Evolutionary conservation across 2,329 filamentous ascomycete genomes (phyloP).

Genomic region (Periconia sp.): DNA sequence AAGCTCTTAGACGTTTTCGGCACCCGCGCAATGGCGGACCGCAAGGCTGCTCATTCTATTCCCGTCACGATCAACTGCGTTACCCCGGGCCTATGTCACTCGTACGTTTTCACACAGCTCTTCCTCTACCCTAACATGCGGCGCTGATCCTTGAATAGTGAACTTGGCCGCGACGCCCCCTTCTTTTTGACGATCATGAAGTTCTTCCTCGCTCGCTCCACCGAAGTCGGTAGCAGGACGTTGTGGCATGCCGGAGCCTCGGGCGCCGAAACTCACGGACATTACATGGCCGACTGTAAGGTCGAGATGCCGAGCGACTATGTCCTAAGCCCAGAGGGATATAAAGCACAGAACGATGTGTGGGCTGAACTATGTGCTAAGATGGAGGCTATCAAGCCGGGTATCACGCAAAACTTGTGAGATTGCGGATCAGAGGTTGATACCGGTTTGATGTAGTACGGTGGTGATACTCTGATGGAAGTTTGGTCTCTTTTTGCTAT

Average conservation of each 20-base stretch:
- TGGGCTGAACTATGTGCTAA: conserved; percentile 49
- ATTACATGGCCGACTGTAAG: conserved; percentile 47
- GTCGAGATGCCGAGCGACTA: conserved; percentile 35
- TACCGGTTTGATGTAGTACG: too few species aligned
- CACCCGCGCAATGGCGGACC: conserved; percentile 28
- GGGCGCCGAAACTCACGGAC: conserved; percentile 47
- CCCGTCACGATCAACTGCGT: conserved; percentile 41
- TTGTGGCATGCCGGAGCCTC: conserved; percentile 47
- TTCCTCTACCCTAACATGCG: conserved; percentile 2
- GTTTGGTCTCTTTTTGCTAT: too few species aligned
- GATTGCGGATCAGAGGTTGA: background rate
- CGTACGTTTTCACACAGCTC: conserved; percentile 20
- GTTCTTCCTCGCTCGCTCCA: conserved; percentile 40
- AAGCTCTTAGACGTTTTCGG: conserved; percentile 41
- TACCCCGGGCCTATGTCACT: conserved; percentile 43
- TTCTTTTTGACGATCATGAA: conserved; percentile 16
- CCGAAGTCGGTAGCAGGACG: conserved; percentile 49
- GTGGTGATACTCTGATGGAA: too few species aligned
- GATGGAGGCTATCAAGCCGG: conserved; percentile 45
- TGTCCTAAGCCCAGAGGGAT: conserved; percentile 46
- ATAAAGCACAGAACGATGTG: conserved; percentile 41
- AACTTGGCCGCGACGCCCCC: conserved; percentile 27
- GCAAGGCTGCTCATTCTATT: conserved; percentile 15
- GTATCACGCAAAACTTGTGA: conserved; percentile 29
- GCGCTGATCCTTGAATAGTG: too few species aligned